phyloP scores from a whole-genome alignment of 331 rosid genomes.

The Cydonia oblonga region DNA sequence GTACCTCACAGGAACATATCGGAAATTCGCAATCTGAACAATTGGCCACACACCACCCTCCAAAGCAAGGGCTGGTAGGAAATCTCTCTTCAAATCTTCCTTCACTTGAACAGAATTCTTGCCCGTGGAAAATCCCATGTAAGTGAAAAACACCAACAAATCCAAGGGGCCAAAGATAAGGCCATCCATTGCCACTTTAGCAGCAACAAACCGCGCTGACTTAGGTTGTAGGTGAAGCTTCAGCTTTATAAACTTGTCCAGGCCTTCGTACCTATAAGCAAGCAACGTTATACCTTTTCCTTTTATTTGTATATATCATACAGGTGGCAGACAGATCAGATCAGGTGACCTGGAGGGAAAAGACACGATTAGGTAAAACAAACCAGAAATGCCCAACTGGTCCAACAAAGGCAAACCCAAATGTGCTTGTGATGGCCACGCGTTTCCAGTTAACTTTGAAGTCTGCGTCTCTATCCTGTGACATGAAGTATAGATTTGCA shows the following conservation, averaged over 20 bases:
- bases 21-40: conserved; percentile 73
- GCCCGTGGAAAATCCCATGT: conserved; percentile 78
- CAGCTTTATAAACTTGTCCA: conserved; percentile 58
- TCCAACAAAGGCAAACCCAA: conserved; percentile 39
- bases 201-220: conserved; percentile 61
- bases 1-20: conserved; percentile 79
- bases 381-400: conserved; percentile 46
- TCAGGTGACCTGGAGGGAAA: background rate
- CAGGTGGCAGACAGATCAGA: background rate
- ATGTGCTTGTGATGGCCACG: conserved; percentile 32
- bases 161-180: conserved; percentile 71
- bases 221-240: conserved; percentile 55
- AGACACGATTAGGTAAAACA: conserved; percentile 5
- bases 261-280: conserved; percentile 67
- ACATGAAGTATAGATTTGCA: background rate
- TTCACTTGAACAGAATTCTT: conserved; percentile 67
- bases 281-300: background rate
- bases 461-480: conserved; percentile 11
- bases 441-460: conserved; percentile 40
- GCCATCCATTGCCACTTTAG: conserved; percentile 74
- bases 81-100: conserved; percentile 81
- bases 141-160: conserved; percentile 64
- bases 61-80: conserved; percentile 65
- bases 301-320: background rate
- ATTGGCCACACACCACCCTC: conserved; percentile 94